phyloP scores from a whole-genome alignment of 345 rosid species.

The Populus deltoides region DNA sequence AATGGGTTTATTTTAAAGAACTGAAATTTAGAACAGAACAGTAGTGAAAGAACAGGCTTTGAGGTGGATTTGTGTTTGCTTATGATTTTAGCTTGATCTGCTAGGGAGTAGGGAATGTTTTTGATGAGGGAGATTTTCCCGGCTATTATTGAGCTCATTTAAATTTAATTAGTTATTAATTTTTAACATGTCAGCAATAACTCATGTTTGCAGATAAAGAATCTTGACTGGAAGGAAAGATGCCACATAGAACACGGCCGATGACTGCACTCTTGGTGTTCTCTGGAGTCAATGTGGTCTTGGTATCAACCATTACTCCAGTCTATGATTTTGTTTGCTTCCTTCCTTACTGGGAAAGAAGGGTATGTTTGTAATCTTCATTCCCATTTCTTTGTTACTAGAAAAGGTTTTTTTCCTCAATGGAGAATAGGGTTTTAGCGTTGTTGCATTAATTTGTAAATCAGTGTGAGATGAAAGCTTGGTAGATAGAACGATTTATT shows the following conservation, averaged over 20 bases:
- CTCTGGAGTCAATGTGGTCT: constrained; percentile 48
- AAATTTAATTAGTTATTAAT: background rate
- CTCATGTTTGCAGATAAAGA: background rate
- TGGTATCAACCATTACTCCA: constrained; percentile 53
- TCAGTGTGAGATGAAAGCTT: background rate
- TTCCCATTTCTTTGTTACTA: background rate
- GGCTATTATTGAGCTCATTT: background rate
- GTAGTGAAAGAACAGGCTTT: background rate
- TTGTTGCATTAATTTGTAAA: background rate
- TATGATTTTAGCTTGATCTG: background rate
- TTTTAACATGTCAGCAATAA: background rate
- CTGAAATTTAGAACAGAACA: background rate
- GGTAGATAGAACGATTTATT: background rate
- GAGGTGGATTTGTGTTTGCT: background rate
- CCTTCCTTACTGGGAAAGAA: constrained; percentile 73
- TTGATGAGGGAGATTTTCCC: background rate
- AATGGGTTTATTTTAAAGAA: background rate
- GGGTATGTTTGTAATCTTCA: constrained; percentile 37
- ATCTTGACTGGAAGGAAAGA: constrained; percentile 5
- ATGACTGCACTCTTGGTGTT: constrained; percentile 54
- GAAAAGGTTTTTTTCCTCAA: background rate
- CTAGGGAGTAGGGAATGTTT: background rate
- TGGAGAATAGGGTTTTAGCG: too few species aligned
- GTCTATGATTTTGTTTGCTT: constrained; percentile 74
- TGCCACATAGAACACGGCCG: constrained; percentile 66